phyloP scores from a whole-genome alignment of 805 yeast species.

The Hanseniaspora valbyensis region DNA sequence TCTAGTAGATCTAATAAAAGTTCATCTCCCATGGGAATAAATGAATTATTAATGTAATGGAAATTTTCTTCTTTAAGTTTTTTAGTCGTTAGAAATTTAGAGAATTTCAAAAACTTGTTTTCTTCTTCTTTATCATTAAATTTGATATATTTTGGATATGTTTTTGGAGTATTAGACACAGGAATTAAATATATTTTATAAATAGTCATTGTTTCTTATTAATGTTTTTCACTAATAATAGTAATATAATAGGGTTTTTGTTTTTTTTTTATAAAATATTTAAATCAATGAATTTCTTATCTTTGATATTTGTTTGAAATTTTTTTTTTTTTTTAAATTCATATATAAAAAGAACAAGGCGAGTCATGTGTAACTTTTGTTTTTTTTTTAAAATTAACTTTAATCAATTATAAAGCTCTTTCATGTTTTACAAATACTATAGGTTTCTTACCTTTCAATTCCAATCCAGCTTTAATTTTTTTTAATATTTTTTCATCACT shows the following conservation, averaged over 20 bases:
- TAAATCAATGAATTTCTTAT: too few relatives aligned
- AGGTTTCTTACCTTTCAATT: slow-evolving; percentile 28
- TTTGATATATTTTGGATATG: slow-evolving; percentile 7
- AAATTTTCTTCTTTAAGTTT: slow-evolving; percentile 17
- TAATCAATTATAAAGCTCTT: too few relatives aligned
- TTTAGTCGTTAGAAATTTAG: not conserved
- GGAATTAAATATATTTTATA: slow-evolving; percentile 8
- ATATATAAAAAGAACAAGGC: too few relatives aligned
- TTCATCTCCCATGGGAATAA: slow-evolving; percentile 31
- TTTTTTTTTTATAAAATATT: too few relatives aligned
- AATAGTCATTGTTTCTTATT: not conserved
- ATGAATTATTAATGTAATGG: slow-evolving; percentile 30
- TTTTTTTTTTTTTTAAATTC: too few relatives aligned
- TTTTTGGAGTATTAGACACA: slow-evolving; percentile 9
- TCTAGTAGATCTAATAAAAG: slow-evolving; percentile 27
- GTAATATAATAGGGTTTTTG: too few relatives aligned
- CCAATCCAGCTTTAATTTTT: slow-evolving; percentile 37
- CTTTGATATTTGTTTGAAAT: too few relatives aligned
- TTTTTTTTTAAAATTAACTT: too few relatives aligned
- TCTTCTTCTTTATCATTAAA: slow-evolving; percentile 3
- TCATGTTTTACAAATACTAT: slow-evolving; percentile 27
- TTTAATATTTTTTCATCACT: slow-evolving; percentile 35
- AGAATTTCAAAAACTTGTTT: not conserved
- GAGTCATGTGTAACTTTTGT: too few relatives aligned
- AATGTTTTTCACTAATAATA: too few relatives aligned